Evolutionary conservation across 1,284 basidiomycete genomes (phyloP), one percentile per base, ranked within the genome.

Genomic region (Cryptococcus sp.): DNA sequence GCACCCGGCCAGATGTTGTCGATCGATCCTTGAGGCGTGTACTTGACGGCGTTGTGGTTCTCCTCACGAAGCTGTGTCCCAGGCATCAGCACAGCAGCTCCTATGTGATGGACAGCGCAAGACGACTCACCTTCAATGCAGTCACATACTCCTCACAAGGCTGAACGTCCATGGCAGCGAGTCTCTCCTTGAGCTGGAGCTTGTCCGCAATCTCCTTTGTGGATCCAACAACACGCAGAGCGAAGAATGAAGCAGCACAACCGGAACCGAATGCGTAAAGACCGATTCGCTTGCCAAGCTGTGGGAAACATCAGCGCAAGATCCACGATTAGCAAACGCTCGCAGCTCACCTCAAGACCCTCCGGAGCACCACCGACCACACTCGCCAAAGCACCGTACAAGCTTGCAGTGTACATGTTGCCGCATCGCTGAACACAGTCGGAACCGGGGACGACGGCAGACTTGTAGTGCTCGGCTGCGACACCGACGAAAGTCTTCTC

Each of bases 341-440:
- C 3, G 6, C 4, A 13, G 60, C 72, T 63, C 53, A 74, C 70
- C 58, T 93, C 80, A 62, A 86, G 81, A 17, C 83, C 79, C 8
- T 89, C 85, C 65, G 86, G 84, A 46, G 89, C 84, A 47, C 83
- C 83, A 53, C 89, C 84, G 49, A 96, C 73, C 39, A 95, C 81
- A 16, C 88, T 91, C 39, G 93, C 90, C 60, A 99, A 85, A 65
- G 91, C 93, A 57, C 92, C 93, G 77, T 95, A 98, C 27, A 99
- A 83, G 47, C 92, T 94, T n/a, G 89, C 95, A 22, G 95, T 94
- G 85, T 99, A 98, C 90, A 95, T 96, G 86, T 99, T 98, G 17
- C 95, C 95, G 72, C 93, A 86, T 54, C 91, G 87, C 76, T 86
- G 85, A 53, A 91, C 91, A 81, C 88, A 89, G 63, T 86, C 85